Conservation (phyloP, 257 asterid genomes). For the Verbena officinalis region DNA sequence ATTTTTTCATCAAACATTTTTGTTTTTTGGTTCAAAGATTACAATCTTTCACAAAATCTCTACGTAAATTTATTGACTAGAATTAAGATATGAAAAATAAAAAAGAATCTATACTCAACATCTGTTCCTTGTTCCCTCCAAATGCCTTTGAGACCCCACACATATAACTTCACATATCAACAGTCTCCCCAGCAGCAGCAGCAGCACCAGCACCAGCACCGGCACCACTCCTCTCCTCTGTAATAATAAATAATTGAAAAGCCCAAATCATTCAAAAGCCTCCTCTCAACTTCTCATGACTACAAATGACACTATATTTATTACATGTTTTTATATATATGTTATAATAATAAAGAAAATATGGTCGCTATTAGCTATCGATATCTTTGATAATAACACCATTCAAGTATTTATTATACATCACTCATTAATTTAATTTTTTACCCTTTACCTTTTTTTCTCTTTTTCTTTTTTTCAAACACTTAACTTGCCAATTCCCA, state of each 20-base stretch:
- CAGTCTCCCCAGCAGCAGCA: slow-evolving; percentile 45
- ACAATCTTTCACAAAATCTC: no score
- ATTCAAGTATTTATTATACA: slow-evolving; percentile 1
- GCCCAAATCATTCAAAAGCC: slow-evolving; percentile 43
- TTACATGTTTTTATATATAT: not conserved
- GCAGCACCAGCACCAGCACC: slow-evolving; percentile 35
- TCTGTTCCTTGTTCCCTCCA: slow-evolving; percentile 31
- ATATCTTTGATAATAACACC: slow-evolving; percentile 25
- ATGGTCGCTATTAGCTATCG: slow-evolving; percentile 33
- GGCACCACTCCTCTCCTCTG: slow-evolving; percentile 22
- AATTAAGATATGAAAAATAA: not conserved
- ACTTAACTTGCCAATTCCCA: not conserved
- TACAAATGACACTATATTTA: not conserved
- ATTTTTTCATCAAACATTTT: no score
- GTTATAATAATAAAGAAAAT: not conserved
- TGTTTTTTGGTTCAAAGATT: no score
- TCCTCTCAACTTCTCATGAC: slow-evolving; percentile 35
- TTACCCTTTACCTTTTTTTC: not conserved
- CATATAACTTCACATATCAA: slow-evolving; percentile 25
- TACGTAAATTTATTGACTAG: no score
- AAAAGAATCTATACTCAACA: slow-evolving; percentile 38
- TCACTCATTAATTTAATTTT: slow-evolving; percentile 8
- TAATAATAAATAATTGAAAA: slow-evolving; percentile 34
- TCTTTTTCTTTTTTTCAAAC: not conserved
- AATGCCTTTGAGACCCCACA: slow-evolving; percentile 40